Conservation (phyloP, 179 eudicot species). For the Vitellaria paradoxa region DNA sequence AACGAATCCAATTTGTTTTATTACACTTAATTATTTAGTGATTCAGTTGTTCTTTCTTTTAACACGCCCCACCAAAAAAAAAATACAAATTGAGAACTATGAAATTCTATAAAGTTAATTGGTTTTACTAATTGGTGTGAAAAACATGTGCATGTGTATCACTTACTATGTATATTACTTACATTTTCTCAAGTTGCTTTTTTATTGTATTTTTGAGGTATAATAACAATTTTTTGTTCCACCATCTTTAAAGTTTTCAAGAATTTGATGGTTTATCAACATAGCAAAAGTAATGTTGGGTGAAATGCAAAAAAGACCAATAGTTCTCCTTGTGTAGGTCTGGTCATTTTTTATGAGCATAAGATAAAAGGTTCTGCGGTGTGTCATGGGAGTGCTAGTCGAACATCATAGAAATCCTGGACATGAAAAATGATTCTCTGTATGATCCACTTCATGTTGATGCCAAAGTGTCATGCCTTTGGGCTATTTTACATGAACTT, state of each 20-base stretch:
- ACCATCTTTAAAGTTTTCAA: background rate
- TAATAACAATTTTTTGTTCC: background rate
- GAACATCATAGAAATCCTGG: background rate
- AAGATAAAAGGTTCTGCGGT: background rate
- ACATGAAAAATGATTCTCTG: background rate
- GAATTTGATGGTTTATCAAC: background rate
- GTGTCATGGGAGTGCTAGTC: background rate
- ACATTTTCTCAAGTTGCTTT: too few relatives aligned
- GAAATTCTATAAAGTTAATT: too few relatives aligned
- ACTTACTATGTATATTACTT: too few relatives aligned
- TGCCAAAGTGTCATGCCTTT: background rate
- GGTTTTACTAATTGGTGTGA: too few relatives aligned
- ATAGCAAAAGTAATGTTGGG: background rate
- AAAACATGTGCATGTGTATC: too few relatives aligned
- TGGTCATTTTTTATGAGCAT: background rate
- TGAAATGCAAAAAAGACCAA: background rate
- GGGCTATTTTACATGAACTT: background rate
- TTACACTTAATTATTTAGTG: slow-evolving; percentile 4
- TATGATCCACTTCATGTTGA: background rate
- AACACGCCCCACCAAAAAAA: too few relatives aligned
- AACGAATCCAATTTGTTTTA: background rate
- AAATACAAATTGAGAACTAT: too few relatives aligned
- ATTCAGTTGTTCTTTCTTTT: background rate
- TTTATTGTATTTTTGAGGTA: too few relatives aligned
- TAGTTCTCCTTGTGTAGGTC: background rate